A percentile compares a stretch with the other conserved stretches of the same genome.
Conservation (phyloP, 495 filamentous ascomycete species). For the Hypoxylon rickii region DNA sequence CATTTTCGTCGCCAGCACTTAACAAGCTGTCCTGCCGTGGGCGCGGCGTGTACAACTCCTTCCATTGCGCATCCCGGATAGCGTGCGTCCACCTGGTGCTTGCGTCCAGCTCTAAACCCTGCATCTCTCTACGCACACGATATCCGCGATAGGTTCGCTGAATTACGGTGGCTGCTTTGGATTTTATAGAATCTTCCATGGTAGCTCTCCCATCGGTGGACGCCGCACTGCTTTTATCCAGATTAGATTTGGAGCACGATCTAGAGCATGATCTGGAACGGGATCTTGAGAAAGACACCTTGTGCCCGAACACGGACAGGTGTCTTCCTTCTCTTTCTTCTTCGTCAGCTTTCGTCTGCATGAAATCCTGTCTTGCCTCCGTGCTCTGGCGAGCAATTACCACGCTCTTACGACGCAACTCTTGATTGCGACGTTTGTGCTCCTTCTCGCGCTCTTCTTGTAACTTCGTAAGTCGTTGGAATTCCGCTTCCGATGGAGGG, state of each 20-base stretch:
- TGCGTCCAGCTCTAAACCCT: conserved; percentile 67
- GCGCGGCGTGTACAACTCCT: conserved; percentile 55
- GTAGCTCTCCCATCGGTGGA: not conserved
- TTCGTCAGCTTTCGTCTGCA: conserved; percentile 28
- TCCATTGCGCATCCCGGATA: conserved; percentile 67
- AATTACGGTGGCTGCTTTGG: conserved; percentile 58
- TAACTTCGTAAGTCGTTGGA: conserved; percentile 46
- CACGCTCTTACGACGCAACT: conserved; percentile 38
- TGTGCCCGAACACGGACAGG: conserved; percentile 9
- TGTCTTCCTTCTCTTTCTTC: conserved; percentile 3
- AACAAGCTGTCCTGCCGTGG: conserved; percentile 37
- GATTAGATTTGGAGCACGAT: not conserved
- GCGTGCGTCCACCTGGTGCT: conserved; percentile 71
- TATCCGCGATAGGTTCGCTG: conserved; percentile 75
- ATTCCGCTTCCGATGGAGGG: conserved; percentile 48
- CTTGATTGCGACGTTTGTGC: conserved; percentile 39
- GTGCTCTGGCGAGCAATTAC: conserved; percentile 22
- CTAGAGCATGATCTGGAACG: conserved; percentile 10
- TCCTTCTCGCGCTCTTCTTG: conserved; percentile 55
- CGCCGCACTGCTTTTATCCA: conserved; percentile 3
- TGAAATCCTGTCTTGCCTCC: conserved; percentile 36
- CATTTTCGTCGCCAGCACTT: conserved; percentile 8
- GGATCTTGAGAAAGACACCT: conserved; percentile 4
- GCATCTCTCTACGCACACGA: conserved; percentile 65
- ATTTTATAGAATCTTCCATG: conserved; percentile 25